Evolutionary conservation across 2,329 filamentous ascomycete genomes (phyloP), one percentile per base, ranked within the genome.

Genomic region (Zasmidium angulare): DNA sequence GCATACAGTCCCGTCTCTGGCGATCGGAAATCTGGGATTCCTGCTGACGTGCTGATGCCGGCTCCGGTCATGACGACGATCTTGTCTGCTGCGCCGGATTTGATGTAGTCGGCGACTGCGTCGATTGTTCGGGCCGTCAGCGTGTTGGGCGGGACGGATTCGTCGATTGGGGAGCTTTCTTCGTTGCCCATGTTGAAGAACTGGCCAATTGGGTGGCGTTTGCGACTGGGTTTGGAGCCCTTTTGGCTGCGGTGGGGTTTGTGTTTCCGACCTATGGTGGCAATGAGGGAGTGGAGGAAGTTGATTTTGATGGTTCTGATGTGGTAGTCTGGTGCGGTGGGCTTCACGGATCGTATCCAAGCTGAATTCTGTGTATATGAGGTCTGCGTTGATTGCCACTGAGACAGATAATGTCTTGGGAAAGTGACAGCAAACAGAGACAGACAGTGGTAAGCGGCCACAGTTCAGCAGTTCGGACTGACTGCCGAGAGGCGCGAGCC

Each of bases 1-100:
- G 91, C 88, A 75, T 99, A 99, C 11, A 99, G 84, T 2, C 95
- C 95, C 0, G 93, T 98, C 59, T 91, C 89, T 63, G 93, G 93
- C 1, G 92, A 96, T 64, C 95, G 85, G 75, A 98, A 99, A 77
- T 99, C 95, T 63, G 95, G 95, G 63, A 99, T 93, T 77, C 79
- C 77, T 1, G 77, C 78, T n/a, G 79, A 81, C 0, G 90, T 93
- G 26, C 88, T 91, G 66, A 97, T 96, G 50, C 93, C 93, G 12
- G 93, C 93, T 59, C 93, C 93, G 1, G 90, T 92, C 85, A 98
- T 86, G 63, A 97, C 89, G 22, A 96, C 91, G 58, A 99, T 89
- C 52, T 83, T 83, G 68, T 83, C 83, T 31, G 83, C 86, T 51
- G 82, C 75, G 49, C 87, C 89, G 69, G 86, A 82, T 65, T 85